These are phyloP conservation scores for Mortierella claussenii DNA, from an alignment of 192 early-diverging fungal genomes.

Conservation along the genomic window DNA sequence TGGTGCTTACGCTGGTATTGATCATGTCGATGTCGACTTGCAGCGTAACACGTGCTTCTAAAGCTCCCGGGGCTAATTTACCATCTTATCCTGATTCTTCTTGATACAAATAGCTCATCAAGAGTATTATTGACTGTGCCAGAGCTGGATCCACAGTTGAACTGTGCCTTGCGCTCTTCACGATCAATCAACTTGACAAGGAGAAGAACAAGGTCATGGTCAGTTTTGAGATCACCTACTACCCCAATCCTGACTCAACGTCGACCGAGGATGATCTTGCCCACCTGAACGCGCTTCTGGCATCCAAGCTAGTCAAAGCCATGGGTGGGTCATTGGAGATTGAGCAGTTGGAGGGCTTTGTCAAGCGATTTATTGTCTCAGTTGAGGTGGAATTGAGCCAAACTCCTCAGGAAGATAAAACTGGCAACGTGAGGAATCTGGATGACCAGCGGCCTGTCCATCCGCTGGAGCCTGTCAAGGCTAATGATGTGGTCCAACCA, in stretches of 20 bases:
- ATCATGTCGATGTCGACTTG: no score
- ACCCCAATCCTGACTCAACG: conserved; percentile 20
- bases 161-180: conserved; percentile 56
- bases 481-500: conserved; percentile 9
- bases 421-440: not conserved
- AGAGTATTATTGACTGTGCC: conserved; percentile 60
- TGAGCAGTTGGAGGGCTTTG: conserved; percentile 13
- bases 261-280: conserved; percentile 28
- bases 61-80: no score
- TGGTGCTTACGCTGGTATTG: no score
- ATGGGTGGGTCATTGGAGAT: conserved; percentile 50
- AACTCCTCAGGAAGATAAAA: conserved; percentile 17
- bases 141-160: conserved; percentile 62
- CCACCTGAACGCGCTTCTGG: conserved; percentile 40
- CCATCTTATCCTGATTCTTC: not conserved
- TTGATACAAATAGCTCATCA: conserved; percentile 49
- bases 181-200: conserved; percentile 5
- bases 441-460: conserved; percentile 27
- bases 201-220: conserved; percentile 49
- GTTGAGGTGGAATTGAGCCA: conserved; percentile 41
- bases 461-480: conserved; percentile 25
- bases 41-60: no score
- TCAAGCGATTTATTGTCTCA: conserved; percentile 40
- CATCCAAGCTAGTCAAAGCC: conserved; percentile 47
- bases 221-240: conserved; percentile 54